A percentile compares a stretch with the other conserved stretches of the same genome.
These are phyloP conservation scores for Amylostereum areolatum DNA, from an alignment of 1,284 basidiomycete genomes.

Conservation along the genomic window DNA sequence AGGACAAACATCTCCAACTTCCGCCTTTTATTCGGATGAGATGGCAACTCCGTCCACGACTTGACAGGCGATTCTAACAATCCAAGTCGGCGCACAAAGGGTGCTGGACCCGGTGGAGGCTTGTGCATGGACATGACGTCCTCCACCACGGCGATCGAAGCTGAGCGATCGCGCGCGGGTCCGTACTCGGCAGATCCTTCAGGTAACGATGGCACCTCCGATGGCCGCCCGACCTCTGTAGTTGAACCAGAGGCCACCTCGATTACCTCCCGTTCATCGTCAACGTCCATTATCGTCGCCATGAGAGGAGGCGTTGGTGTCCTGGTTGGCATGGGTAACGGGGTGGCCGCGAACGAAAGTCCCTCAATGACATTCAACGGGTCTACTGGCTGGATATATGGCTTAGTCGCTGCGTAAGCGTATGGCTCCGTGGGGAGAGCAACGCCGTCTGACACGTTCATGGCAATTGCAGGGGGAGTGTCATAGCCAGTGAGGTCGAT, in stretches of 20 bases:
- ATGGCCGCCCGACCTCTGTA: not conserved
- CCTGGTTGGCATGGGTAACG: constrained; percentile 3
- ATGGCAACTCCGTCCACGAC: no score
- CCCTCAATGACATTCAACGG: not conserved
- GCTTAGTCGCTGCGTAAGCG: not conserved
- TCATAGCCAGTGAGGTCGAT: not conserved
- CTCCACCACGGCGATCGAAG: not conserved
- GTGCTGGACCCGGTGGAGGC: not conserved
- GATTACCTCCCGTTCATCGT: constrained; percentile 5
- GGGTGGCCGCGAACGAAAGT: not conserved
- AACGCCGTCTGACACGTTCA: not conserved
- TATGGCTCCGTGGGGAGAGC: not conserved
- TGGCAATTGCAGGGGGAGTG: not conserved
- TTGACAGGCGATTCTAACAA: not conserved
- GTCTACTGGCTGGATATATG: not conserved
- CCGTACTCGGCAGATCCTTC: not conserved
- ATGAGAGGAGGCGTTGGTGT: constrained; percentile 11
- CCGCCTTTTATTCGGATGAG: no score
- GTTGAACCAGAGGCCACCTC: not conserved
- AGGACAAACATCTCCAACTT: no score
- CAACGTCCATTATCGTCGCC: constrained; percentile 8
- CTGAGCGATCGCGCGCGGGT: not conserved
- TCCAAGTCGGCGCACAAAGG: not conserved
- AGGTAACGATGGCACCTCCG: no score
- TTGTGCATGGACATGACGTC: not conserved